Conservation (phyloP, 805 yeast species). For the Cyberlindnera nakhonratchasimensis region DNA sequence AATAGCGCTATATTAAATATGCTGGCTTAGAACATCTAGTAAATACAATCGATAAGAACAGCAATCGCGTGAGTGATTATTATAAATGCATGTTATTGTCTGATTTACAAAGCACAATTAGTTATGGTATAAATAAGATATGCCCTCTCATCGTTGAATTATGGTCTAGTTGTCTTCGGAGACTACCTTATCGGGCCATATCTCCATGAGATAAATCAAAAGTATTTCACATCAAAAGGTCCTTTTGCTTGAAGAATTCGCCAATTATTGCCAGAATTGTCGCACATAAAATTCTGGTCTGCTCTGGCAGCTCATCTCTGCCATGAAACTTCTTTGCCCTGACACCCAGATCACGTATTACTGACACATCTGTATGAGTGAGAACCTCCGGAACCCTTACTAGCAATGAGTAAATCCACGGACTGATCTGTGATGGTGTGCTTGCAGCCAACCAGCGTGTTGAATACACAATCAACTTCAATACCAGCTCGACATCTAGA, state of each 20-base stretch:
- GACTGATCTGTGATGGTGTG: constrained; percentile 12
- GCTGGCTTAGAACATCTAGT: too few relatives aligned
- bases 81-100: too few relatives aligned
- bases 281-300: constrained; percentile 13
- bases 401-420: constrained; percentile 23
- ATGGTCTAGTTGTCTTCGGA: too few relatives aligned
- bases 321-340: constrained; percentile 16
- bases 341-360: constrained; percentile 20
- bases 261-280: constrained; percentile 15
- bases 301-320: constrained; percentile 9
- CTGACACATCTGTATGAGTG: constrained; percentile 18
- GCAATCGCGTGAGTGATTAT: too few relatives aligned
- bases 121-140: too few relatives aligned
- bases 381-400: constrained; percentile 18
- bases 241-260: constrained; percentile 18
- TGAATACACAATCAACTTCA: constrained; percentile 21
- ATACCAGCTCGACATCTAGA: constrained; percentile 20
- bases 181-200: neutral
- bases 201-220: too few relatives aligned
- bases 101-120: too few relatives aligned
- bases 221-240: constrained; percentile 16
- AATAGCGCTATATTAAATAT: too few relatives aligned
- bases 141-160: too few relatives aligned
- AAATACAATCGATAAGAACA: too few relatives aligned
- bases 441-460: constrained; percentile 24